Evolutionary conservation across 257 asterid species (phyloP).

Genomic region (Mentha longifolia): DNA sequence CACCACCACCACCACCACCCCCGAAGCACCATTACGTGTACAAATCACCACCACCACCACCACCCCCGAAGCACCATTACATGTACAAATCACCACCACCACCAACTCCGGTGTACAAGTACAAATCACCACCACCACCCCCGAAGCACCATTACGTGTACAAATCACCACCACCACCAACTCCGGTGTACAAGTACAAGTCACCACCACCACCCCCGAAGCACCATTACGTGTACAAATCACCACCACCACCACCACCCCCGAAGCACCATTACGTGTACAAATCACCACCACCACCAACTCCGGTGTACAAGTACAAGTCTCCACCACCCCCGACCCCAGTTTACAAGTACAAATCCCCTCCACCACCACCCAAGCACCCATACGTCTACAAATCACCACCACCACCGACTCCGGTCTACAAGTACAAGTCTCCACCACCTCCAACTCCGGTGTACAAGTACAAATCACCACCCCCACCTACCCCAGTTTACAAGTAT

Average conservation of each 20-base stretch:
- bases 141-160: too few relatives aligned
- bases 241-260: slow-evolving; percentile 14
- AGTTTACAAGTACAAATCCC: neutral
- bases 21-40: too few relatives aligned
- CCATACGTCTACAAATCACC: too few relatives aligned
- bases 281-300: slow-evolving; percentile 12
- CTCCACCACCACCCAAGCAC: neutral
- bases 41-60: slow-evolving; percentile 10
- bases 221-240: neutral
- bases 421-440: neutral
- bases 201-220: neutral
- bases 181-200: neutral
- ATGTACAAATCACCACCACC: slow-evolving; percentile 2
- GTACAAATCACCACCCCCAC: neutral
- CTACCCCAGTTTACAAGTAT: neutral
- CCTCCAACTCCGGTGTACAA: neutral
- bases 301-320: too few relatives aligned
- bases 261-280: too few relatives aligned
- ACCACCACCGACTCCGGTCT: neutral
- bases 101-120: neutral
- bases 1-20: slow-evolving; percentile 11
- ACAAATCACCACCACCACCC: neutral
- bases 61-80: too few relatives aligned
- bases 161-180: neutral
- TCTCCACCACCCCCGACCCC: neutral